These are phyloP conservation scores for Neostapfia colusana DNA, from an alignment of 176 grass and related monocot genomes.

Conservation along the genomic window DNA sequence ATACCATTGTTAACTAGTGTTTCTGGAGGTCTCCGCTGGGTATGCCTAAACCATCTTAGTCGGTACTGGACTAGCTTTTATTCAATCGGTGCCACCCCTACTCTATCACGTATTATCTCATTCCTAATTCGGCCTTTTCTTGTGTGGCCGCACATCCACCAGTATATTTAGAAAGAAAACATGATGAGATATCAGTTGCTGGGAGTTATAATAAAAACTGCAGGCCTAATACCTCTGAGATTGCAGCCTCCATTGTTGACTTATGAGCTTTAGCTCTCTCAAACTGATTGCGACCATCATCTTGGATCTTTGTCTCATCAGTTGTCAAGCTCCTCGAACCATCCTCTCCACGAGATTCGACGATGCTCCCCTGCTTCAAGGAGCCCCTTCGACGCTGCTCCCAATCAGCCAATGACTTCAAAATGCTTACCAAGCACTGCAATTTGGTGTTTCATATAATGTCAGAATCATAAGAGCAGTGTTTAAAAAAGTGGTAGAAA, in stretches of 20 bases:
- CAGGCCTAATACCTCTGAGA: constrained; percentile 69
- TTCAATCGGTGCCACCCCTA: too few relatives aligned
- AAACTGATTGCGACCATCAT: constrained; percentile 90
- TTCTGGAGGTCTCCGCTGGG: too few relatives aligned
- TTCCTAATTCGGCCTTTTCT: too few relatives aligned
- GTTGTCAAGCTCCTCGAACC: constrained; percentile 53
- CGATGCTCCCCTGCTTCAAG: constrained; percentile 54
- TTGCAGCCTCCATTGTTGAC: constrained; percentile 89
- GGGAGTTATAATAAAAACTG: constrained; percentile 30
- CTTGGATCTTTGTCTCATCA: constrained; percentile 70
- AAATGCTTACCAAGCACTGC: constrained; percentile 93
- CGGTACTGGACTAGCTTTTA: too few relatives aligned
- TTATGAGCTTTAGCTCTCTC: constrained; percentile 99
- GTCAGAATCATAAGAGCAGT: constrained; percentile 26
- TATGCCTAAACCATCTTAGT: too few relatives aligned
- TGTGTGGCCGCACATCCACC: too few relatives aligned
- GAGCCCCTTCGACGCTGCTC: constrained; percentile 75
- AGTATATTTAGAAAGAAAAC: neutral
- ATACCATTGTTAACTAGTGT: too few relatives aligned
- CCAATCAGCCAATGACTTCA: constrained; percentile 99
- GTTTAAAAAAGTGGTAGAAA: too few relatives aligned
- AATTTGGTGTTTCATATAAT: constrained; percentile 17
- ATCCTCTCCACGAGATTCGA: constrained; percentile 55
- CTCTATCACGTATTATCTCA: too few relatives aligned
- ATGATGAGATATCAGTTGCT: constrained; percentile 22